Conservation (phyloP, 192 early-diverging fungal genomes). For the Coemansia sp. region DNA sequence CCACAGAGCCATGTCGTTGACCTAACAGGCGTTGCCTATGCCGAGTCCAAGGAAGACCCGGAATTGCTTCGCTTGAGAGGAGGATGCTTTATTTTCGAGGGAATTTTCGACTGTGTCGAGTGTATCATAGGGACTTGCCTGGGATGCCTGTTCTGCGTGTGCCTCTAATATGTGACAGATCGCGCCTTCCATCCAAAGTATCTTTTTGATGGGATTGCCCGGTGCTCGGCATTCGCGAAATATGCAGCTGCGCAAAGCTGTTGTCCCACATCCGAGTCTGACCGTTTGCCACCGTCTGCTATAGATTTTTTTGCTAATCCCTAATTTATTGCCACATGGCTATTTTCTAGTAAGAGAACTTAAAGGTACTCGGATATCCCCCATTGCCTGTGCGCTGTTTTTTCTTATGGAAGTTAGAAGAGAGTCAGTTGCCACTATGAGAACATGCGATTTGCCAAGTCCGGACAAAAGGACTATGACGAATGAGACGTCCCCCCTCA, state of each 20-base stretch:
- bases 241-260: not conserved
- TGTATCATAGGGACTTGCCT: not conserved
- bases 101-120: not conserved
- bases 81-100: not conserved
- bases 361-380: not conserved
- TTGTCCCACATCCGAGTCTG: not conserved
- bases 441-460: not conserved
- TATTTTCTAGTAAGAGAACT: not conserved
- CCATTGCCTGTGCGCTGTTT: not conserved
- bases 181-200: not conserved
- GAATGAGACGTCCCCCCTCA: not conserved
- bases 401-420: not conserved
- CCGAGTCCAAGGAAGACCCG: conserved; percentile 2
- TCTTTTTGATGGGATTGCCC: not conserved
- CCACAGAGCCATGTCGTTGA: not conserved
- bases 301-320: not conserved
- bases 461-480: not conserved
- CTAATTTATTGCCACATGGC: not conserved
- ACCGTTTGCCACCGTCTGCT: not conserved
- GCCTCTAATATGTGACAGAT: not conserved
- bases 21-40: not conserved
- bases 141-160: conserved; percentile 1
- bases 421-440: not conserved
- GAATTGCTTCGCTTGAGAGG: not conserved
- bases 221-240: not conserved